Base-by-base conservation (phyloP, 768 basidiomycete species). In the Mycena sanguinolenta region DNA sequence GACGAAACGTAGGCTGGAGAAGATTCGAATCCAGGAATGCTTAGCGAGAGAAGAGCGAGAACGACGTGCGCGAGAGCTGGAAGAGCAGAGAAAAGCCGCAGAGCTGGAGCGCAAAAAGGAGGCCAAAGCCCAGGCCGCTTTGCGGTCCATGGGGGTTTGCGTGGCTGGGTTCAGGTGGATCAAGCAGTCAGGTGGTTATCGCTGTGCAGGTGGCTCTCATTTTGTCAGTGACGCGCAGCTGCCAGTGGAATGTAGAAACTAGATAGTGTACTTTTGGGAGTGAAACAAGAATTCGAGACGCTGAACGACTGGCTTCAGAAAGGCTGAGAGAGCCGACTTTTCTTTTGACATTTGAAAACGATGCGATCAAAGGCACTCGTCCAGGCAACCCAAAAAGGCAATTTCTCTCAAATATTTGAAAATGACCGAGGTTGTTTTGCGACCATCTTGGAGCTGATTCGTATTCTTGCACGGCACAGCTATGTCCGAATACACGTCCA, bases 101-200 rank as follows among this genome's bases (percentile, higher is more conserved):
- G 71, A 75, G 63, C 67, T 75, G 65, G 77, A 68, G 69, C 74
- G 69, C 73, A 74, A 66, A 67, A 75, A 85, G 66, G 90, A 90
- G 65, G 82, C 75, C 6, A 77, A 78, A 72, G 82, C 78, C 5
- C 90, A 86, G 77, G 68, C 62, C 36, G 85, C 79, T 61, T 71
- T 89, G 19, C 78, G 82, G 0, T 28, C 62, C 1, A 85, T 90
- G 80, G 90, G 91, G 0, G 76, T 85, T 2, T 91, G 91, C 70
- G 74, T 76, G 4, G 77, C 70, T 25, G 88, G 88, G 1, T 89
- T 72, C 65, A 73, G 23, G 12, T 89, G 88, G 89, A 81, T 84
- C 58, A 80, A 76, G 55, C 79, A 82, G 61, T 3, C 14, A 0
- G 71, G 58, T 6, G 87, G 86, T 3, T 89, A 86, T 77, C 75